Percentiles rank a stretch among this genome's conserved stretches.
These are phyloP conservation scores for Wilhelminamyces savonicus DNA, from an alignment of 805 yeast species.

Conservation along the genomic window DNA sequence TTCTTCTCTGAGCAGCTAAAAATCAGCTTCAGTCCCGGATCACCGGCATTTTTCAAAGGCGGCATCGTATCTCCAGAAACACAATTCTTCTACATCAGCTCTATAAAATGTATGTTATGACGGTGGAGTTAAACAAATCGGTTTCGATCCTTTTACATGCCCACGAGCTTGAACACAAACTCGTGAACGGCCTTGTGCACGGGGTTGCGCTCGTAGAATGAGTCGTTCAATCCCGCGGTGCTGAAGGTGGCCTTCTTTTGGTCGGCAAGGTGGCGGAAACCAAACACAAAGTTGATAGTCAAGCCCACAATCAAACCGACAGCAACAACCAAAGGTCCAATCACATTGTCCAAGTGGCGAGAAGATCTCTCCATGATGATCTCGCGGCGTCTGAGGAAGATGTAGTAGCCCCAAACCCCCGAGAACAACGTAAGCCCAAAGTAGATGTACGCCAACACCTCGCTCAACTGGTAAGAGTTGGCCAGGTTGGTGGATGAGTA, in stretches of 20 bases:
- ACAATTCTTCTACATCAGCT: no score
- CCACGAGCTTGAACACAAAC: constrained; percentile 22
- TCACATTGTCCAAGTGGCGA: constrained; percentile 78
- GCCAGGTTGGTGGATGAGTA: constrained; percentile 70
- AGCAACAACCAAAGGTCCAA: constrained; percentile 83
- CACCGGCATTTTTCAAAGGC: no score
- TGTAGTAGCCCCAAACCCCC: constrained; percentile 83
- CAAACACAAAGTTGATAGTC: constrained; percentile 64
- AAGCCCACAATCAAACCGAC: constrained; percentile 61
- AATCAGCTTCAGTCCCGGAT: no score
- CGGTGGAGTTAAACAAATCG: no score
- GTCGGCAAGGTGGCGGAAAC: constrained; percentile 31
- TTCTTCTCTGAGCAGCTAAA: no score
- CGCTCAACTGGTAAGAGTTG: constrained; percentile 58
- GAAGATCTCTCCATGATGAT: constrained; percentile 79
- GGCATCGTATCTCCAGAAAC: no score
- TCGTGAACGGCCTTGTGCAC: constrained; percentile 30
- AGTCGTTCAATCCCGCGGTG: constrained; percentile 18
- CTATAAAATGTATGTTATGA: no score
- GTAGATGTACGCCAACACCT: constrained; percentile 67
- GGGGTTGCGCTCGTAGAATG: constrained; percentile 25
- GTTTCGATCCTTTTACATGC: no score
- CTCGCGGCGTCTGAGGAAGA: constrained; percentile 63
- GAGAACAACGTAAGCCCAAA: constrained; percentile 77
- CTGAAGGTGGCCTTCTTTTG: constrained; percentile 7